Evolutionary conservation across 2,329 filamentous ascomycete species (phyloP), one percentile per base, ranked within the genome.

Genomic region (Aspergillus aculeatus): DNA sequence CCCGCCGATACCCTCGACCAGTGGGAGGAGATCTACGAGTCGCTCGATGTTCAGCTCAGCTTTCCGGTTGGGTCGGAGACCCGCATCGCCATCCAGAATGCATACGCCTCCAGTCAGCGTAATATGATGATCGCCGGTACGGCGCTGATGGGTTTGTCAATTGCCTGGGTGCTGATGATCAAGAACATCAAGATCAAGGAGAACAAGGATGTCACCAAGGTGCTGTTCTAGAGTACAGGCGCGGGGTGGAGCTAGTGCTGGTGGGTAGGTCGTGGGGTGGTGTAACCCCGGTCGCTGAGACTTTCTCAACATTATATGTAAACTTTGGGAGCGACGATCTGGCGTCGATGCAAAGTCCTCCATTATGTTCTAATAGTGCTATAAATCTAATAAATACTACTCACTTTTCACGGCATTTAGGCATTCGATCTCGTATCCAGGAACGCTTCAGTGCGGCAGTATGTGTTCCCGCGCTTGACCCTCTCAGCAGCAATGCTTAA

Each of bases 91-190:
- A 81, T 82, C 54, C 71, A 77, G 41, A 56, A 73, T 50, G 67
- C 80, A 0, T 83, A 83, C 56, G 79, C 75, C 1, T 76, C 77
- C 44, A 73, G 76, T 1, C 80, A 83, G 69, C 73, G 63, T 29
- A 64, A 66, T 7, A 71, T 78, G 73, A 62, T 78, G 51, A 73
- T 73, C 56, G 73, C 73, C 66, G 73, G 23, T 32, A 66, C 58
- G 4, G 50, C 50, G 2, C 54, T 64, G n/a, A 63, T 63, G 61
- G 62, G 19, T 0, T 5, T 63, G 19, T 50, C 56, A 1, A 54
- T 63, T 26, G 44, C 41, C 3, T 63, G 58, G 58, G 47, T 62
- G 16, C 24, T 56, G 11, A 53, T 62, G 31, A 62, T 62, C 9
- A 57, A 24, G 49, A 48, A 62, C 11, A 59, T 62, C n/a, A 56